A percentile compares a stretch with the other conserved stretches of the same genome.
These are phyloP conservation scores for Hypoxylon sp. DNA, from an alignment of 2,329 filamentous ascomycete genomes.

Conservation along the genomic window DNA sequence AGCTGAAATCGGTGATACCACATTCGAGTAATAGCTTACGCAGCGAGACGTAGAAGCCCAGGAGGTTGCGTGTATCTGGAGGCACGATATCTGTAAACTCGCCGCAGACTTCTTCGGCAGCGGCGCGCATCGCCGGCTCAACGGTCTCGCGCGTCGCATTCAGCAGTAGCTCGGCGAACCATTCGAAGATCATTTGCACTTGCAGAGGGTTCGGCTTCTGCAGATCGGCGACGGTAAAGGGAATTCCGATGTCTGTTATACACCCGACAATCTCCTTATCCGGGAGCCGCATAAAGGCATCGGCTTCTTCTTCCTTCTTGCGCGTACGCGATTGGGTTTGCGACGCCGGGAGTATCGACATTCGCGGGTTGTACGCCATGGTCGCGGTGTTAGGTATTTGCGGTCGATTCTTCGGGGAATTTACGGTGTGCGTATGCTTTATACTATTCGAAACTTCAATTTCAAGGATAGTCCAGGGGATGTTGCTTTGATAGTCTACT, in stretches of 20 bases:
- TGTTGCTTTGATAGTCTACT: constrained; percentile 15
- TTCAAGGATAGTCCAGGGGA: not conserved
- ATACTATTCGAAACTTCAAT: not conserved
- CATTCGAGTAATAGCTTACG: constrained; percentile 86
- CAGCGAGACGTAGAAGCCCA: constrained; percentile 94
- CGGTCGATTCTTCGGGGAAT: not conserved
- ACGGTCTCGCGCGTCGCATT: constrained; percentile 94
- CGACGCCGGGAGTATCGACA: constrained; percentile 71
- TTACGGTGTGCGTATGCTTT: constrained; percentile 8
- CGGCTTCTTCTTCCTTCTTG: constrained; percentile 71
- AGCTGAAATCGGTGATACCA: constrained; percentile 93
- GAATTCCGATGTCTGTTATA: constrained; percentile 96
- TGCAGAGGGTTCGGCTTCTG: constrained; percentile 94
- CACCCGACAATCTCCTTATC: constrained; percentile 92
- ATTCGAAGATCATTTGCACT: constrained; percentile 98
- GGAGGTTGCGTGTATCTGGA: constrained; percentile 89
- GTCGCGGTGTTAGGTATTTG: constrained; percentile 41
- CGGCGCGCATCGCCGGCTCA: constrained; percentile 94
- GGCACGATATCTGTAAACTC: constrained; percentile 89
- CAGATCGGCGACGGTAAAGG: constrained; percentile 87
- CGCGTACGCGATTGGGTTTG: constrained; percentile 68
- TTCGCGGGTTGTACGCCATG: constrained; percentile 73
- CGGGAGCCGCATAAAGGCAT: constrained; percentile 72
- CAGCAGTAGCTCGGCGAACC: constrained; percentile 94
- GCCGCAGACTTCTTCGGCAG: constrained; percentile 87